These are phyloP conservation scores for Agapanthus africanus DNA, from an alignment of 106 monocot species.

Conservation along the genomic window DNA sequence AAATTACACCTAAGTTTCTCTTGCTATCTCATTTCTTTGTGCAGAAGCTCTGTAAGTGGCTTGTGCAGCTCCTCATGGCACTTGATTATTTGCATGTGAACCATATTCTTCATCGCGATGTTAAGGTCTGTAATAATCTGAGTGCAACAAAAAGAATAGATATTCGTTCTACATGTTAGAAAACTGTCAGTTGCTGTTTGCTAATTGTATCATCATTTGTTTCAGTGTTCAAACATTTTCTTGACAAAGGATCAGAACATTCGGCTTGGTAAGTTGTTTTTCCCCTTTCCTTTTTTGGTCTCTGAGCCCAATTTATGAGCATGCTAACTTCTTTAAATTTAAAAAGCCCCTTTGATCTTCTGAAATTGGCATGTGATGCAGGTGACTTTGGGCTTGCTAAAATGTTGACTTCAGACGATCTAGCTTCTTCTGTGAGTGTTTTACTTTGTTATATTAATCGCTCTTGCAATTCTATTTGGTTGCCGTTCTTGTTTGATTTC, in stretches of 20 bases:
- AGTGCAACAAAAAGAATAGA: too few species aligned
- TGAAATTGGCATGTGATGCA: slow-evolving; percentile 21
- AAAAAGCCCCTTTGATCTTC: too few species aligned
- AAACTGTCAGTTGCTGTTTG: not conserved
- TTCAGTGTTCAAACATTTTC: slow-evolving; percentile 98
- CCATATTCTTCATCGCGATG: slow-evolving; percentile 99
- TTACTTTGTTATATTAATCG: not conserved
- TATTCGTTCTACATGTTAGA: not conserved
- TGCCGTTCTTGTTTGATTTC: not conserved
- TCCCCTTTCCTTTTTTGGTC: too few species aligned
- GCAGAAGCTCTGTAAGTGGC: slow-evolving; percentile 98
- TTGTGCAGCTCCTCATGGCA: slow-evolving; percentile 96
- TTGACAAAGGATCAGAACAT: slow-evolving; percentile 80
- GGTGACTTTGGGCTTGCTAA: slow-evolving; percentile 99
- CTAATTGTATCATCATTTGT: slow-evolving; percentile 9
- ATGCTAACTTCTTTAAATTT: too few species aligned
- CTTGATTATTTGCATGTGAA: slow-evolving; percentile 93
- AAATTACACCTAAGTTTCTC: too few species aligned
- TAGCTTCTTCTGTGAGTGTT: slow-evolving; percentile 82
- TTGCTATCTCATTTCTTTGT: too few species aligned
- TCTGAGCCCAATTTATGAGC: too few species aligned
- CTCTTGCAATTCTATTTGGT: not conserved
- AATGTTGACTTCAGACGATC: slow-evolving; percentile 90
- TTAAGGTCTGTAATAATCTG: slow-evolving; percentile 84
- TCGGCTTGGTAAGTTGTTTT: slow-evolving; percentile 60